Evolutionary conservation across 495 filamentous ascomycete species (phyloP).

Genomic region (Lasiosphaeria hispida): DNA sequence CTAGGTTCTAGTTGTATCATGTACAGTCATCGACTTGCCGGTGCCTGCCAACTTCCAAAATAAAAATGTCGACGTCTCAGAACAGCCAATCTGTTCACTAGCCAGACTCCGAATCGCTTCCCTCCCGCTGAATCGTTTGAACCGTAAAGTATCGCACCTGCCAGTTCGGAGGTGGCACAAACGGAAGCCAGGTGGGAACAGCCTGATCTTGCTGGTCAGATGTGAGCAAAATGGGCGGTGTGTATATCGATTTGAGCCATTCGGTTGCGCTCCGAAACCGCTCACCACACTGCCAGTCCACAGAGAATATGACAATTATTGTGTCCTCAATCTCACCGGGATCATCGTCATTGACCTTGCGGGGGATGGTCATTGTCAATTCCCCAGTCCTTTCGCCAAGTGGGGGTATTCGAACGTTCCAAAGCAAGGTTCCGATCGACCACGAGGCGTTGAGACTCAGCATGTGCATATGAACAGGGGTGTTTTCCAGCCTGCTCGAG

Average conservation of each 20-base stretch:
- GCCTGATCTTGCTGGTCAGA: neutral
- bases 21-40: too few species aligned
- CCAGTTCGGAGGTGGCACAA: conserved; percentile 22
- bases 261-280: neutral
- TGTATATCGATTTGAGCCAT: conserved; percentile 15
- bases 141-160: conserved; percentile 13
- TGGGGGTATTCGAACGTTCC: conserved; percentile 15
- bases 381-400: conserved; percentile 11
- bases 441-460: conserved; percentile 23
- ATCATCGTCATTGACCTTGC: conserved; percentile 14
- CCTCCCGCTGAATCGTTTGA: neutral
- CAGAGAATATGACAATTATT: conserved; percentile 17
- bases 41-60: too few species aligned
- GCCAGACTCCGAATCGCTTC: too few species aligned
- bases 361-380: conserved; percentile 11
- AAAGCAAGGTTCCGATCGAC: conserved; percentile 14
- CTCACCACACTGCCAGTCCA: conserved; percentile 14
- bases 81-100: too few species aligned
- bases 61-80: too few species aligned
- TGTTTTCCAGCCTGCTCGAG: neutral
- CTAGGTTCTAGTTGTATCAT: too few species aligned
- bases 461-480: conserved; percentile 17
- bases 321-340: conserved; percentile 15
- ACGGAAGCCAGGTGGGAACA: conserved; percentile 13
- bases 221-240: conserved; percentile 14